Conservation (phyloP, 2,329 filamentous ascomycete genomes). For the Metarhizium brunneum region DNA sequence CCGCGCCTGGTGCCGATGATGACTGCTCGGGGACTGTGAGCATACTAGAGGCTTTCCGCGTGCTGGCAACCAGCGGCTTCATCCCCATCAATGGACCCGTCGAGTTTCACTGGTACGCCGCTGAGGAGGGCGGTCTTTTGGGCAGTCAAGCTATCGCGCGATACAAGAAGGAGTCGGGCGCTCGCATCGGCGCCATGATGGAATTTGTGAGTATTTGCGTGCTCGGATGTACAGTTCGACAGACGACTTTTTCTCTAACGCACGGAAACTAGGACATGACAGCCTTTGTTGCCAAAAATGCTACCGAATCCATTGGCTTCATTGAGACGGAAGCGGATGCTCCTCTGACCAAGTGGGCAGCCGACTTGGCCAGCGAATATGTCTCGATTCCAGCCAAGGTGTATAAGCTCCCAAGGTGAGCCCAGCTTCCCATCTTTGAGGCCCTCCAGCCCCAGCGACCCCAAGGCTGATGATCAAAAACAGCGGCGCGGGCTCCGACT, state of each 20-base stretch:
- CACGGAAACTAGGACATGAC: conserved; percentile 35
- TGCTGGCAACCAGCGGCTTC: conserved; percentile 30
- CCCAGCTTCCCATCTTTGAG: background rate
- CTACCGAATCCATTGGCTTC: conserved; percentile 29
- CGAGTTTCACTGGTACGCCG: conserved; percentile 44
- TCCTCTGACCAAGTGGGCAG: conserved; percentile 25
- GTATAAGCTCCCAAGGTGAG: conserved; percentile 21
- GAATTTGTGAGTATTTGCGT: conserved; percentile 32
- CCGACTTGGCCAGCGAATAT: conserved; percentile 25
- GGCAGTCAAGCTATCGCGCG: conserved; percentile 60
- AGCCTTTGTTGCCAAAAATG: conserved; percentile 25
- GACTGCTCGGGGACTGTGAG: conserved; percentile 39
- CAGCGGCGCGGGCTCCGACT: conserved; percentile 29
- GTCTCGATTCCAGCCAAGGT: conserved; percentile 24
- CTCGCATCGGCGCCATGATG: conserved; percentile 64
- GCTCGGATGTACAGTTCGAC: background rate
- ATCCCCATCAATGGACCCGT: conserved; percentile 42
- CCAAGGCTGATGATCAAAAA: background rate
- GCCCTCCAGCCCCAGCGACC: background rate
- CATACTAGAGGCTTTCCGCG: conserved; percentile 38
- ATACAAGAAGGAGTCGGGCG: conserved; percentile 51
- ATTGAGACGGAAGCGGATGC: conserved; percentile 28
- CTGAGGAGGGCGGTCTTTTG: conserved; percentile 38
- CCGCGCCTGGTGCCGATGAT: conserved; percentile 39
- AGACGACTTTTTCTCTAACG: background rate